Base-by-base conservation (phyloP, 2,329 filamentous ascomycete genomes). In the Emergomyces orientalis region DNA sequence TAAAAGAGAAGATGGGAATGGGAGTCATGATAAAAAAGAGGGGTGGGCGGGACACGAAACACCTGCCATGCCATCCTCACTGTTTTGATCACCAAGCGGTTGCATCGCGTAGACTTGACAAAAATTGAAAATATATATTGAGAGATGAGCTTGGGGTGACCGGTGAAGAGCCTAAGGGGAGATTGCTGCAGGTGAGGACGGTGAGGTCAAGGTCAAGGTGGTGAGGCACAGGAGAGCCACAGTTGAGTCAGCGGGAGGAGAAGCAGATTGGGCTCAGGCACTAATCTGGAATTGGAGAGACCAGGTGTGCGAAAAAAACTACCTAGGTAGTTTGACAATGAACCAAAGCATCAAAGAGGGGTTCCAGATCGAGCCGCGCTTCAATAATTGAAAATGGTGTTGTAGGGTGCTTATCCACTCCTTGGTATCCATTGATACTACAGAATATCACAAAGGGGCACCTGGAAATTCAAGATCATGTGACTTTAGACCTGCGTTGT, bases 181-280 rank as follows among this genome's bases (percentile, higher is more conserved):
- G 51, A 54, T 54, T 54, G 25, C 51, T 39, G 34, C 52, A 56
- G 52, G 27, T 32, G 52, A 56, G 52, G 52, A 56, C 34, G 52
- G 27, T 56, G 52, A 56, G 52, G 27, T 56, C 27, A 3, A 56
- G n/a, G n/a, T n/a, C n/a, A n/a, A n/a, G n/a, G n/a, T n/a, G 52
- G 27, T 56, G 52, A 56, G 52, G n/a, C 34, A 19, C 54, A 34
- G 54, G 14, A 37, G 54, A 56, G 52, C 25, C 52, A 56, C 14
- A 19, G 52, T 25, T 56, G 52, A 56, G 52, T 56, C 27, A 56
- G 52, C 52, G 34, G 52, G 27, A 56, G 52, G 52, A 37, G 17
- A 56, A 56, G 52, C 52, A 56, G 52, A 2, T 17, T 9, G 34
- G 52, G 52, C 54, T 56, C 30, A 37, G 54, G 30, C 9, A 56